A percentile compares a stretch with the other conserved stretches of the same genome.
Conservation (phyloP, 2,329 filamentous ascomycete genomes). For the Daldinia eschscholtzii region DNA sequence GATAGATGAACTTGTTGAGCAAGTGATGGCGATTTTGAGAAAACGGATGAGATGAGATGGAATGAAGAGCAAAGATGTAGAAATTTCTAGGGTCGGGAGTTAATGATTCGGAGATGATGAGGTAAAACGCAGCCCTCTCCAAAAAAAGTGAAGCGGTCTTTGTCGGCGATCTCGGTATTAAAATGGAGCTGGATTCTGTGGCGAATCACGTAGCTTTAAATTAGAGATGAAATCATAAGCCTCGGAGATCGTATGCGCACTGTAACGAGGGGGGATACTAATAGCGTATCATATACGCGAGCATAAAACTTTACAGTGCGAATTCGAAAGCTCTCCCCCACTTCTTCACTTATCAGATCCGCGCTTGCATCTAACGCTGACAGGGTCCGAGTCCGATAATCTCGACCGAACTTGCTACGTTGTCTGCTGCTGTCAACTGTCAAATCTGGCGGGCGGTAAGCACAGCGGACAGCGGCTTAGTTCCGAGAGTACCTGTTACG, state of each 20-base stretch:
- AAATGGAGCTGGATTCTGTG: slow-evolving; percentile 42
- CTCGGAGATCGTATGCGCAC: slow-evolving; percentile 42
- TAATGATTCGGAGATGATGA: slow-evolving; percentile 40
- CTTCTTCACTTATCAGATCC: slow-evolving; percentile 41
- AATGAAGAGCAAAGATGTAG: slow-evolving; percentile 4
- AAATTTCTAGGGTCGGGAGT: slow-evolving; percentile 20
- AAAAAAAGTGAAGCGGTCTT: slow-evolving; percentile 46
- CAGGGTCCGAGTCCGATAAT: slow-evolving; percentile 30
- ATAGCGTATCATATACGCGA: neutral
- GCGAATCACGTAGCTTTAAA: slow-evolving; percentile 50
- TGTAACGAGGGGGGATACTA: slow-evolving; percentile 29
- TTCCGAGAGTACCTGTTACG: neutral
- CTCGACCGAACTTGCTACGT: slow-evolving; percentile 31
- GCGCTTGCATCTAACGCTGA: slow-evolving; percentile 10
- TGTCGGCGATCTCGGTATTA: slow-evolving; percentile 54
- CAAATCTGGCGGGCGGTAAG: neutral
- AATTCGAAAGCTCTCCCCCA: slow-evolving; percentile 18
- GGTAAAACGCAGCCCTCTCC: slow-evolving; percentile 17
- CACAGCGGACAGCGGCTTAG: neutral
- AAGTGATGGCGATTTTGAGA: slow-evolving; percentile 1
- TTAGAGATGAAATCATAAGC: slow-evolving; percentile 51
- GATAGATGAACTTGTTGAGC: neutral
- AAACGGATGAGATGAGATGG: slow-evolving; percentile 11
- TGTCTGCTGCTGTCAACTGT: slow-evolving; percentile 13
- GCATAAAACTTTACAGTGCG: slow-evolving; percentile 17